These are phyloP conservation scores for Phyllostachys edulis DNA, from an alignment of 176 grass and related monocot genomes.

Conservation along the genomic window DNA sequence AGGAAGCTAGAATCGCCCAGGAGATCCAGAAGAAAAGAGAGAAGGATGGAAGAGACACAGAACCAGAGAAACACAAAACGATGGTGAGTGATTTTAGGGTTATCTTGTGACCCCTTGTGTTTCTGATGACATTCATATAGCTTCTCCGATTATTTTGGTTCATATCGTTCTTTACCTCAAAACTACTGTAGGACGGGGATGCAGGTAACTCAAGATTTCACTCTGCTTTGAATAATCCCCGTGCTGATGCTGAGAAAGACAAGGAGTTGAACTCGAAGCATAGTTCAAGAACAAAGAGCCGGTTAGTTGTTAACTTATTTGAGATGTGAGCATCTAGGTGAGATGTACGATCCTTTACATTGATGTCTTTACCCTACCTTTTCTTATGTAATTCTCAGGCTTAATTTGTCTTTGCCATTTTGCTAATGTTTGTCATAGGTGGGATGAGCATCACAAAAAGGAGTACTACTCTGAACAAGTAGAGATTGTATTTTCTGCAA, in stretches of 20 bases:
- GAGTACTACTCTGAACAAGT: too few species aligned
- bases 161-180: conserved; percentile 98
- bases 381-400: background rate
- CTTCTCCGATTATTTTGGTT: too few species aligned
- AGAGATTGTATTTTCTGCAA: conserved; percentile 53
- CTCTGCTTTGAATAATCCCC: conserved; percentile 39
- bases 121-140: conserved; percentile 95
- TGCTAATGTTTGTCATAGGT: conserved; percentile 31
- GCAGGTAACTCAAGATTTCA: conserved; percentile 53
- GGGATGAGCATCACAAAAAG: conserved; percentile 46
- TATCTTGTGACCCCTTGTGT: conserved; percentile 64
- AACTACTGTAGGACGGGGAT: conserved; percentile 93
- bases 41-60: conserved; percentile 66
- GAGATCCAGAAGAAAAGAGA: conserved; percentile 92
- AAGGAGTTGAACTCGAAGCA: conserved; percentile 48
- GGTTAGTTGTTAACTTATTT: conserved; percentile 39
- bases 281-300: conserved; percentile 39
- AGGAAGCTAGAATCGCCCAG: conserved; percentile 78
- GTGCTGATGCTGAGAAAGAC: conserved; percentile 34
- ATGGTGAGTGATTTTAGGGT: conserved; percentile 51
- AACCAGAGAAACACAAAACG: conserved; percentile 59
- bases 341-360: conserved; percentile 38
- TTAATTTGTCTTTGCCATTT: background rate
- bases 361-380: background rate
- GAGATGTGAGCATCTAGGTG: conserved; percentile 47